Evolutionary conservation across 371 early-diverging fungal genomes (phyloP).

Genomic region (Mucor piriformis): DNA sequence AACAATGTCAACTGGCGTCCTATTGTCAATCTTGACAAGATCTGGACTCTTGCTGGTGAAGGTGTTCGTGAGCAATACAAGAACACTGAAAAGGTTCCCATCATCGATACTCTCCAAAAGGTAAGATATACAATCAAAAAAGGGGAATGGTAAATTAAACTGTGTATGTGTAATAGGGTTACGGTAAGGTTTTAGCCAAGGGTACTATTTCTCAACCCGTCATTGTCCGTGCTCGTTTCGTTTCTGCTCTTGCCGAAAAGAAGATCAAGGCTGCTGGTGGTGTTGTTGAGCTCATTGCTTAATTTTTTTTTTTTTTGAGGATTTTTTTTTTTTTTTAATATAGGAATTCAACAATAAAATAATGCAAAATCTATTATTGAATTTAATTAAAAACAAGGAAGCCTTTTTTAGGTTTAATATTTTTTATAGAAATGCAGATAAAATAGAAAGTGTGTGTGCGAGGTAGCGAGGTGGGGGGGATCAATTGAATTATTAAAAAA

Average conservation of each 20-base stretch:
- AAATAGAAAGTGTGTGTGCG: too few species aligned
- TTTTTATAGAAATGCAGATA: too few species aligned
- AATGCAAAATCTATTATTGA: too few species aligned
- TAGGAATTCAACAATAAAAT: background rate
- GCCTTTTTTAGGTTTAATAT: too few species aligned
- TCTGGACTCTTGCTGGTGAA: constrained; percentile 94
- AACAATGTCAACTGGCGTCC: constrained; percentile 88
- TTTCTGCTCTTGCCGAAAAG: constrained; percentile 94
- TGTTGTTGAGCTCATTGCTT: constrained; percentile 46
- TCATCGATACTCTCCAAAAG: constrained; percentile 87
- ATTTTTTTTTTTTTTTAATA: background rate
- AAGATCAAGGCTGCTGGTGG: constrained; percentile 99
- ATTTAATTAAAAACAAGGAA: too few species aligned
- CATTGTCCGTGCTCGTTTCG: constrained; percentile 97
- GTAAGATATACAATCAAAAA: constrained; percentile 27
- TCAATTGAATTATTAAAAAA: too few species aligned
- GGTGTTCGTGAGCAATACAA: constrained; percentile 86
- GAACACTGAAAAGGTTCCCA: constrained; percentile 91
- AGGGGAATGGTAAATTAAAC: background rate
- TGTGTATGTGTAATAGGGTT: constrained; percentile 60
- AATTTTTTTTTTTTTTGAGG: constrained; percentile 3
- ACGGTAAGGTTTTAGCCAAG: constrained; percentile 97
- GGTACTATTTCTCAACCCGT: constrained; percentile 94
- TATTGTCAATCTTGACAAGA: constrained; percentile 90
- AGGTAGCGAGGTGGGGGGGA: too few species aligned